Base-by-base conservation (phyloP, 2,329 filamentous ascomycete species). In the Karstenula rhodostoma region DNA sequence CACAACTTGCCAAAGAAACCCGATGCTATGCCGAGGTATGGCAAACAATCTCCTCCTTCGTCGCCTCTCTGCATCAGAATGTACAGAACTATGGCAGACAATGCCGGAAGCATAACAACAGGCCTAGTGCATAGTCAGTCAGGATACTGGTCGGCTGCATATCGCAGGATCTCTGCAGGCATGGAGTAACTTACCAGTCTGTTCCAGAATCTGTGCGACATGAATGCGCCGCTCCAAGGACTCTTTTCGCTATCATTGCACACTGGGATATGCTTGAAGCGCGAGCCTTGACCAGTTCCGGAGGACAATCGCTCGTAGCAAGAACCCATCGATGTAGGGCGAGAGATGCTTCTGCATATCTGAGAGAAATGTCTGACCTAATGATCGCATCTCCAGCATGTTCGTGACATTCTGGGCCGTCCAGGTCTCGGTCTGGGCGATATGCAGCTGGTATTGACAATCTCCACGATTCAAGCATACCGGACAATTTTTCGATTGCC, bases 361-460 rank as follows among this genome's bases (percentile, higher is more conserved):
- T 47, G 44, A 47, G 44, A 23, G 44, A 47, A 17, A 47, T 47
- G 13, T 47, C 44, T 7, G 44, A 47, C 23, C 44, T 27, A 8
- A 47, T 47, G 10, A 47, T 47, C 13, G 44, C 44, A 29, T 47
- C 44, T n/a, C 44, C 44, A 27, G 44, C 44, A 47, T 47, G 44
- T 12, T 47, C 44, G 13, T 47, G 44, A 22, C 44, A 47, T 47
- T 47, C 44, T 17, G 44, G 44, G 13, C 44, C 44, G 23, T 47
- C 44, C 8, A n/a, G 13, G n/a, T 47, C 44, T 7, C 44, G 23
- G 19, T 47, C 44, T 7, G 44, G 44, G 23, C 44, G 44, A 22
- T 47, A 47, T n/a, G 44, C 44, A 15, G 44, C 44, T 17, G 44
- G 44, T 27, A 47, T 47, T n/a, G 44, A 47, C 15, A 47, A 29